Conservation (phyloP, 2,329 filamentous ascomycete genomes). For the Xylariales sp. region DNA sequence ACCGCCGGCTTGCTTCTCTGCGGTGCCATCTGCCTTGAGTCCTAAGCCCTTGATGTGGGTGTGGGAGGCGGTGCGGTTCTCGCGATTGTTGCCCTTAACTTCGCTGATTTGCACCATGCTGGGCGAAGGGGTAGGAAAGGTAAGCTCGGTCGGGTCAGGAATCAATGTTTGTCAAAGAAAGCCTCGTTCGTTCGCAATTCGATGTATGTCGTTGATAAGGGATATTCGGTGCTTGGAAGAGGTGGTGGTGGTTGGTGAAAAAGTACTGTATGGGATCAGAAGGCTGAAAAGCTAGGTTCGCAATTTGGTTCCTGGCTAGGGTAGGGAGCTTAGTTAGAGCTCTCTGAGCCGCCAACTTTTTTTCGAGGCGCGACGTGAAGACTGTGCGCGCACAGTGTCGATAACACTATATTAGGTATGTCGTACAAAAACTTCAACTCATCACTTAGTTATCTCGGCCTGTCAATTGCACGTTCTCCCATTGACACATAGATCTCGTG, state of each 20-base stretch:
- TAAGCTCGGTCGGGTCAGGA: background rate
- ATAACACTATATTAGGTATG: slow-evolving; percentile 6
- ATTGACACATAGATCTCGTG: background rate
- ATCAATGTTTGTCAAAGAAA: slow-evolving; percentile 2
- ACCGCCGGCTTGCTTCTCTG: slow-evolving; percentile 81
- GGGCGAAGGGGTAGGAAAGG: slow-evolving; percentile 46
- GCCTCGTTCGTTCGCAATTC: background rate
- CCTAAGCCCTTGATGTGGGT: slow-evolving; percentile 98
- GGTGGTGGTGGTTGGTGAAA: slow-evolving; percentile 7
- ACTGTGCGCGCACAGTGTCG: slow-evolving; percentile 40
- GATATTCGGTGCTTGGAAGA: slow-evolving; percentile 14
- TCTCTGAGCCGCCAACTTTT: slow-evolving; percentile 48
- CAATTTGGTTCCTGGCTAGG: slow-evolving; percentile 38
- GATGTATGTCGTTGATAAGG: slow-evolving; percentile 4
- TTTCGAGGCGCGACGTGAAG: slow-evolving; percentile 42
- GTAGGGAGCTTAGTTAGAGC: slow-evolving; percentile 35
- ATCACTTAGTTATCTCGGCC: background rate
- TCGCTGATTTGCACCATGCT: slow-evolving; percentile 91
- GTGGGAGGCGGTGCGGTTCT: slow-evolving; percentile 95
- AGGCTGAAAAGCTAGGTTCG: slow-evolving; percentile 34
- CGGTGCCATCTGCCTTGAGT: slow-evolving; percentile 84
- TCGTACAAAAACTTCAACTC: background rate
- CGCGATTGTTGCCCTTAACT: slow-evolving; percentile 92
- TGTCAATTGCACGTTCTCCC: background rate
- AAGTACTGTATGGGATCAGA: slow-evolving; percentile 6